Evolutionary conservation across 805 yeast species (phyloP).

Genomic region (Wickerhamiella azymoides): DNA sequence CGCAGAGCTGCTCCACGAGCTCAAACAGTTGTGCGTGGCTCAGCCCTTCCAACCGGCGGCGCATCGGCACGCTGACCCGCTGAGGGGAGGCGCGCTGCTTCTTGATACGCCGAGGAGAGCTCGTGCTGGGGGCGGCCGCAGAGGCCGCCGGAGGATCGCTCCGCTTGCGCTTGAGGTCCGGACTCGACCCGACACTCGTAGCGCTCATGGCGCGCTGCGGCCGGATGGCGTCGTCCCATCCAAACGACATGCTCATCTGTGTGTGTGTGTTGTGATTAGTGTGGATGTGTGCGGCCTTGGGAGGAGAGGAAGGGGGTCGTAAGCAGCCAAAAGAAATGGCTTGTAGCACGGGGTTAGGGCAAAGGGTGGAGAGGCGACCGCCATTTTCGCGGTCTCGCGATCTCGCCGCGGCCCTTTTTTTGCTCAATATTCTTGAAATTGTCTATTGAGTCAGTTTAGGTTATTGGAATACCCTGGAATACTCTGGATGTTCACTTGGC

Average conservation of each 20-base stretch:
- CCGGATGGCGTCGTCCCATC: conserved; percentile 21
- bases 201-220: conserved; percentile 9
- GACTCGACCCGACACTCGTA: not conserved
- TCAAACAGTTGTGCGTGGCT: conserved; percentile 41
- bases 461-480: too few species aligned
- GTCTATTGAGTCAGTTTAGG: too few species aligned
- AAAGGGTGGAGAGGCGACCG: too few species aligned
- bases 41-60: conserved; percentile 53
- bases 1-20: conserved; percentile 40
- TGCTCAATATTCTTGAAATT: too few species aligned
- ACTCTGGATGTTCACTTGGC: too few species aligned
- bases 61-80: conserved; percentile 37
- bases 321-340: not conserved
- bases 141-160: conserved; percentile 1
- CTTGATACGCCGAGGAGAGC: not conserved
- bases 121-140: not conserved
- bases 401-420: too few species aligned
- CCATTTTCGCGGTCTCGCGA: too few species aligned
- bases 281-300: not conserved
- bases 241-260: conserved; percentile 8
- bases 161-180: conserved; percentile 18
- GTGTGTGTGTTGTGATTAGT: not conserved
- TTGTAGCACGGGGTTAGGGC: not conserved
- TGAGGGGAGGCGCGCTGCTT: not conserved
- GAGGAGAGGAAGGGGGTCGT: not conserved